Evolutionary conservation across 176 grass and related monocot species (phyloP).

Genomic region (Ensete glaucum): DNA sequence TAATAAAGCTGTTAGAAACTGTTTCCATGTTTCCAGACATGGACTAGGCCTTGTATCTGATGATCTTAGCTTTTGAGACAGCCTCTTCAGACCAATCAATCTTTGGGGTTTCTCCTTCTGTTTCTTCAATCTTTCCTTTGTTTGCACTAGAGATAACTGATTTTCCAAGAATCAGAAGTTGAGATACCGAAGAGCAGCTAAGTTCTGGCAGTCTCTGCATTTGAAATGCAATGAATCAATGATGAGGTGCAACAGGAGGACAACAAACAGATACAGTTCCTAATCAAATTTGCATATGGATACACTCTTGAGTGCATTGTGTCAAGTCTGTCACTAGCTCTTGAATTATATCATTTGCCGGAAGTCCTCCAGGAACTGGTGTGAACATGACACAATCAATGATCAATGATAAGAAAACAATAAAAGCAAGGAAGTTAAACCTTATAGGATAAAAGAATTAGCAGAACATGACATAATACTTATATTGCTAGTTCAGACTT

Average conservation of each 20-base stretch:
- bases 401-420: too few relatives aligned
- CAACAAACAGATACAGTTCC: background rate
- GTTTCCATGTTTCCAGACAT: constrained; percentile 62
- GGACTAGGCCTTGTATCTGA: constrained; percentile 66
- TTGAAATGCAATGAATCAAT: background rate
- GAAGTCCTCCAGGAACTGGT: constrained; percentile 59
- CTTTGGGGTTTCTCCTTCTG: constrained; percentile 40
- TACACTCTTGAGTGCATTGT: constrained; percentile 82
- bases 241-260: background rate
- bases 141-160: constrained; percentile 63
- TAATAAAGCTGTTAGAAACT: constrained; percentile 73
- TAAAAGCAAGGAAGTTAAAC: too few relatives aligned
- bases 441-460: too few relatives aligned
- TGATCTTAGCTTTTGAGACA: constrained; percentile 83
- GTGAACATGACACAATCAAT: constrained; percentile 39
- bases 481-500: too few relatives aligned
- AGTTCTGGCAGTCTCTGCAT: constrained; percentile 58
- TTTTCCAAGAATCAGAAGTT: constrained; percentile 71
- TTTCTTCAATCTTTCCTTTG: constrained; percentile 52
- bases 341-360: constrained; percentile 76
- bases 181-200: constrained; percentile 85
- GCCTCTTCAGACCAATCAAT: constrained; percentile 89
- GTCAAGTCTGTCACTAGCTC: constrained; percentile 79
- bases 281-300: constrained; percentile 48
- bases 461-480: too few relatives aligned